These are phyloP conservation scores for Malania oleifera DNA, from an alignment of 164 flowering plant species.

Conservation along the genomic window DNA sequence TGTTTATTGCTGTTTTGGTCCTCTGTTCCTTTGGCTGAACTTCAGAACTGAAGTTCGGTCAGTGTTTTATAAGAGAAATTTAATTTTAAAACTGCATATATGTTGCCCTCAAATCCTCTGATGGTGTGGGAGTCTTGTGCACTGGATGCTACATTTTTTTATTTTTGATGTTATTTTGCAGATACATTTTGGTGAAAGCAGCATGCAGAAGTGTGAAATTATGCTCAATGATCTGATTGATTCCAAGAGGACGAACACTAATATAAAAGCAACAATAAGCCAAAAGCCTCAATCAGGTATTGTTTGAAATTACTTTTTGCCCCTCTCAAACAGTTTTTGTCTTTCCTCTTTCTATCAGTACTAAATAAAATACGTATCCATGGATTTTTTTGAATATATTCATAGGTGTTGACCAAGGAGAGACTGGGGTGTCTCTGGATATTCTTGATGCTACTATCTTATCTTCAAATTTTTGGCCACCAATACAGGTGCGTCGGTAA, in stretches of 20 bases:
- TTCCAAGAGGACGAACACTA: slow-evolving; percentile 89
- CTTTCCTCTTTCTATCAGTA: slow-evolving; percentile 1
- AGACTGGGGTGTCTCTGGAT: slow-evolving; percentile 50
- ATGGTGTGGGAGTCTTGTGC: slow-evolving; percentile 2
- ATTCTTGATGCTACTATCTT: slow-evolving; percentile 77
- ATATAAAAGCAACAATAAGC: slow-evolving; percentile 71
- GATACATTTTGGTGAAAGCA: slow-evolving; percentile 99
- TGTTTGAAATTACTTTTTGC: background rate
- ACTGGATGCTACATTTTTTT: background rate
- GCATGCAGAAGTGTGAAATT: slow-evolving; percentile 96
- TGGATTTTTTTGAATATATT: slow-evolving; percentile 4
- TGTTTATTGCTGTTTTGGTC: background rate
- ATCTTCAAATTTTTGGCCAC: slow-evolving; percentile 98
- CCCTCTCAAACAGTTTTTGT: background rate
- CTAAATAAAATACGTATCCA: background rate
- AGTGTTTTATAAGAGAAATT: background rate
- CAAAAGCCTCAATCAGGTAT: slow-evolving; percentile 50
- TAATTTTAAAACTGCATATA: no score
- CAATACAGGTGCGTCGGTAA: slow-evolving; percentile 68
- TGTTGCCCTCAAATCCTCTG: no score
- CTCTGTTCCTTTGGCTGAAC: background rate
- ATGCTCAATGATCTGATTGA: slow-evolving; percentile 97
- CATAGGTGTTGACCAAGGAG: slow-evolving; percentile 36
- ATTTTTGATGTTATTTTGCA: slow-evolving; percentile 18
- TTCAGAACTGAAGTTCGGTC: background rate